Conservation (phyloP, 139 green algal species). For the Tetradesmus lagerheimii region DNA sequence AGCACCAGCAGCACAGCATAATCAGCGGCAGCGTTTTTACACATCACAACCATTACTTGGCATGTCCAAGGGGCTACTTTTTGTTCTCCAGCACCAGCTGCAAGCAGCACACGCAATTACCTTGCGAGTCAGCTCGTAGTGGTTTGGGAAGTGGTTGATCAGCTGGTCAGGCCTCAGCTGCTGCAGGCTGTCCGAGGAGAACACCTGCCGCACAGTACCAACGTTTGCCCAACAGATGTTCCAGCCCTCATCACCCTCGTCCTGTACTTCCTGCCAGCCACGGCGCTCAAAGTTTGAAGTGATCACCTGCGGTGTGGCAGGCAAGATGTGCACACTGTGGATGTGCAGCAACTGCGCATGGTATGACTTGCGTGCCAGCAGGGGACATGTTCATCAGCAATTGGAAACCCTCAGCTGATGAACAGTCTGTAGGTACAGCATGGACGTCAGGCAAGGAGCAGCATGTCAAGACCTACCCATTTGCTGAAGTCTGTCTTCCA, state of each 20-base stretch:
- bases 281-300: constrained; percentile 71
- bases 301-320: constrained; percentile 54
- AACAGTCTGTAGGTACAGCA: too few relatives aligned
- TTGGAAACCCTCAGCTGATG: neutral
- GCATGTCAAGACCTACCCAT: neutral
- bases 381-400: neutral
- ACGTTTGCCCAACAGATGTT: constrained; percentile 85
- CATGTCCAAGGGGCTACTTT: neutral
- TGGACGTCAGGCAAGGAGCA: too few relatives aligned
- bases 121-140: constrained; percentile 89
- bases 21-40: too few relatives aligned
- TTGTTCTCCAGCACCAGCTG: too few relatives aligned
- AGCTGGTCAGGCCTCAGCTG: constrained; percentile 73
- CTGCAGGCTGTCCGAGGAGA: constrained; percentile 53
- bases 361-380: too few relatives aligned
- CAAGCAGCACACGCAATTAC: constrained; percentile 25
- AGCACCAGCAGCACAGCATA: neutral
- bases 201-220: constrained; percentile 66
- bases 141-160: constrained; percentile 90
- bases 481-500: constrained; percentile 79
- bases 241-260: constrained; percentile 63
- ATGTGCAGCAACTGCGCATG: too few relatives aligned
- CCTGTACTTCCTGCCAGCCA: constrained; percentile 58
- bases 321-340: neutral
- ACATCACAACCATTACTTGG: neutral